Base-by-base conservation (phyloP, 495 filamentous ascomycete species). In the Podospora tetraspora region DNA sequence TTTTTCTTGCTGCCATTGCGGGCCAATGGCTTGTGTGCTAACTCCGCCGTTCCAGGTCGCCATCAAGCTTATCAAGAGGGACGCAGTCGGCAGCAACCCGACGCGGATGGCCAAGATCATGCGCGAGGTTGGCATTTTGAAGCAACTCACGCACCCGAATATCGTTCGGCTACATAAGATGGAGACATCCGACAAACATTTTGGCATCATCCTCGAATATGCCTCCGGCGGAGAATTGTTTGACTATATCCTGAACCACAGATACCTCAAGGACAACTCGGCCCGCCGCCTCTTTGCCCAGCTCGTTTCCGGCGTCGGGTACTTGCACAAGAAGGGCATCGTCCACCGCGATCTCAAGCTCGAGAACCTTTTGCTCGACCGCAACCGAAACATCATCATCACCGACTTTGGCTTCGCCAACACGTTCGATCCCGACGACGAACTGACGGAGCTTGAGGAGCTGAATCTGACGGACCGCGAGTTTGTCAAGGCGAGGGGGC, bases 371-470 rank as follows among this genome's bases (percentile, higher is more conserved):
- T 83, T 99, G 22, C 87, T 99, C 61, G 95, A 99, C 79, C 87
- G 95, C 22, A 97, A 99, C 73, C 88, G 92, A 59, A 99, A 99
- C 79, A 97, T 99, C 76, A 98, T 99, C 81, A 98, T 99, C 77
- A 98, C 95, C 0, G 95, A 99, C 79, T 99, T 99, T 77, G 95
- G 95, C 4, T 99, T 99, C 79, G 95, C 95, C 61, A 99, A 99
- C 77, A 98, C 93, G 4, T 99, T 99, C 76, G 89, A 97, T 76
- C 88, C 95, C 1, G 75, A 80, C 30, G 96, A 99, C 76, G 93
- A 96, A 75, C 83, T 99, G 27, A 88, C 86, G 5, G 92, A 97
- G 64, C 94, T 96, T 67, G 89, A 97, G 68, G 96, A 98, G 79
- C 85, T 93, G 75, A 93, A 91, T 68, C 79, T 98, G 59, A 86